Percentiles rank a stretch among this genome's conserved stretches.
These are phyloP conservation scores for Hypoxylon intermedium DNA, from an alignment of 495 filamentous ascomycete species.

Conservation along the genomic window DNA sequence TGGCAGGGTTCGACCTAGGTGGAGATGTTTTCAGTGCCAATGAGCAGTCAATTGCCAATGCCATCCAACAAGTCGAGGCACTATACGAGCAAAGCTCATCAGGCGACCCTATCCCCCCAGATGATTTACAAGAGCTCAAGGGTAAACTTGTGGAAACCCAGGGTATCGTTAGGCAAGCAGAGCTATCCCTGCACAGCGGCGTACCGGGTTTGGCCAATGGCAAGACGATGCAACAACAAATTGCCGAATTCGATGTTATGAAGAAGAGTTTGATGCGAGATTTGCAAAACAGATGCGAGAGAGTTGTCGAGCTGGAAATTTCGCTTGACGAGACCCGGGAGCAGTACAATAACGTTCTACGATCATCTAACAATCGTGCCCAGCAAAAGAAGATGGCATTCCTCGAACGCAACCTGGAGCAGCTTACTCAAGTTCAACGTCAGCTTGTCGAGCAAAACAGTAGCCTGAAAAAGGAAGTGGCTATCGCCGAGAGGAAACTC, in stretches of 20 bases:
- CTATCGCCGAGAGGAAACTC: constrained; percentile 95
- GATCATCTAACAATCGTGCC: constrained; percentile 93
- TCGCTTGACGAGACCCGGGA: constrained; percentile 95
- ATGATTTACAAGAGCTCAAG: constrained; percentile 78
- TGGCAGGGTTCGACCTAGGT: constrained; percentile 95
- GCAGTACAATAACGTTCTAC: constrained; percentile 97
- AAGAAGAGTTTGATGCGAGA: constrained; percentile 99
- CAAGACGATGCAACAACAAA: constrained; percentile 96
- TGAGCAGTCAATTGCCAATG: constrained; percentile 79
- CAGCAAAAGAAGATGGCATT: constrained; percentile 99
- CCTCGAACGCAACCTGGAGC: constrained; percentile 96
- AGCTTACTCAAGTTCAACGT: constrained; percentile 93
- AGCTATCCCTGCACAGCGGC: constrained; percentile 71
- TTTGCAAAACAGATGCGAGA: constrained; percentile 95
- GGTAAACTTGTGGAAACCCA: constrained; percentile 84
- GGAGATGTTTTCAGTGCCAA: constrained; percentile 90
- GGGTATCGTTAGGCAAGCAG: constrained; percentile 90
- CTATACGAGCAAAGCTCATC: constrained; percentile 76
- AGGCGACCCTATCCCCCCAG: constrained; percentile 80
- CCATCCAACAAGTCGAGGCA: constrained; percentile 80
- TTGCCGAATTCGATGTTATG: constrained; percentile 98
- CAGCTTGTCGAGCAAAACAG: constrained; percentile 98
- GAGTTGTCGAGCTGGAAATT: constrained; percentile 97
- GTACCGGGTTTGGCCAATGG: constrained; percentile 67
- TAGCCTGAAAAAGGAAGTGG: constrained; percentile 96